phyloP scores from a whole-genome alignment of 495 filamentous ascomycete genomes.

The Collariella sp. region DNA sequence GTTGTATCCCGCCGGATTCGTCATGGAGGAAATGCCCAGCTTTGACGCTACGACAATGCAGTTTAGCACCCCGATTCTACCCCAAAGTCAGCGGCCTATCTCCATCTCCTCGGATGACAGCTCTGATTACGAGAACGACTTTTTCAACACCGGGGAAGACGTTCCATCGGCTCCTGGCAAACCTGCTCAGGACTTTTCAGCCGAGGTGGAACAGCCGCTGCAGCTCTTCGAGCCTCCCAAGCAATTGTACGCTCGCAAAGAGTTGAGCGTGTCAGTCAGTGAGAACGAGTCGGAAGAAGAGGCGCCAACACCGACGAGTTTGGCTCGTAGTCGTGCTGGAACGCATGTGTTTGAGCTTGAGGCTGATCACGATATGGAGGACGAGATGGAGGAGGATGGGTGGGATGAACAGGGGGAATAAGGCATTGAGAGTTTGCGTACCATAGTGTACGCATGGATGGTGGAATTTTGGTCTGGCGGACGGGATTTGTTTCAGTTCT shows the following conservation, averaged over 20 bases:
- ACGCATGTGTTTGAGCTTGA: no score
- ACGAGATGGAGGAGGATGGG: no score
- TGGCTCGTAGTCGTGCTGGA: no score
- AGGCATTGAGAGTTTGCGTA: no score
- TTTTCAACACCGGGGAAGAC: neutral
- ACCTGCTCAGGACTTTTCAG: neutral
- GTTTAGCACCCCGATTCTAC: neutral
- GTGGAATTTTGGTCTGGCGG: no score
- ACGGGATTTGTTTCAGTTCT: no score
- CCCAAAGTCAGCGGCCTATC: neutral
- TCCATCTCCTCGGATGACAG: neutral
- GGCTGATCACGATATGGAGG: no score
- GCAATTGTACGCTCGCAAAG: neutral
- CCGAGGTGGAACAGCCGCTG: neutral
- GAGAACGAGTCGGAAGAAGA: neutral
- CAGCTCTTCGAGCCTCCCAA: slow-evolving; percentile 4
- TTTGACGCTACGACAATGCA: neutral
- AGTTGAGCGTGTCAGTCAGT: neutral
- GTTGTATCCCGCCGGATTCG: neutral
- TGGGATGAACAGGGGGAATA: no score
- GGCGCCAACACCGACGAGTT: no score
- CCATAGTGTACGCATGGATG: no score
- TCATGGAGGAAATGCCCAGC: neutral
- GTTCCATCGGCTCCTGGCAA: neutral
- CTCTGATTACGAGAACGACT: neutral